Base-by-base conservation (phyloP, 495 filamentous ascomycete species). In the Pyrenula aspistea region DNA sequence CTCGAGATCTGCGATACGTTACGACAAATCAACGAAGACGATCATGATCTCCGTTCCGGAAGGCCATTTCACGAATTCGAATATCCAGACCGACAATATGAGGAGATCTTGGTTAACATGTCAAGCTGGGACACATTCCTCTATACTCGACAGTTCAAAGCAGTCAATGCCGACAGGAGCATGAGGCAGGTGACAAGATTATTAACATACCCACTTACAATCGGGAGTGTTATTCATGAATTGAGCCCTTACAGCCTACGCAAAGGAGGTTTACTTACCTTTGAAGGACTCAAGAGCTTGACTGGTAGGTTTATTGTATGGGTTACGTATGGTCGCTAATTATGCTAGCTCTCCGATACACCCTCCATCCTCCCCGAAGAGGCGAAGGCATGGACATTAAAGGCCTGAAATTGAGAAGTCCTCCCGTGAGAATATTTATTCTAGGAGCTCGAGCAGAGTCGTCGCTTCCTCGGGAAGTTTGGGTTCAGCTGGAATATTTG, bases 41-140 rank as follows among this genome's bases (percentile, higher is more conserved):
- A 97, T 65, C 93, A 99, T 67, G 93, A 99, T 66, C 73, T 99
- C 56, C 81, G 85, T 22, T 91, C 87, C 24, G 92, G 92, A 19
- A 82, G 93, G 12, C 87, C 87, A 70, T 97, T 97, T 70, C 87
- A 86, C 23, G 94, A 99, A 68, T 96, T 96, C 68, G 78, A 89
- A 54, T 96, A 95, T 65, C 89, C 93, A 0, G 87, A 82, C 2
- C 78, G 81, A 24, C 92, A 96, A 71, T 84, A 94, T 68, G 91
- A 96, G 56, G 91, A 95, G 65, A 87, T 87, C 53, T 73, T 92
- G 60, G 80, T 95, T 54, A 99, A 99, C 73, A 91, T 97, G 86
- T 95, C 87, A 25, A 97, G 93, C 68, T 99, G 93, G 93, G 93
- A 99, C 65, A 96, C 93, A 0, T 88, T 89, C 58, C 71, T 97